A percentile compares a stretch with the other conserved stretches of the same genome.
Evolutionary conservation across 176 grass and related monocot genomes (phyloP).

Genomic region (Eragrostis curvula): DNA sequence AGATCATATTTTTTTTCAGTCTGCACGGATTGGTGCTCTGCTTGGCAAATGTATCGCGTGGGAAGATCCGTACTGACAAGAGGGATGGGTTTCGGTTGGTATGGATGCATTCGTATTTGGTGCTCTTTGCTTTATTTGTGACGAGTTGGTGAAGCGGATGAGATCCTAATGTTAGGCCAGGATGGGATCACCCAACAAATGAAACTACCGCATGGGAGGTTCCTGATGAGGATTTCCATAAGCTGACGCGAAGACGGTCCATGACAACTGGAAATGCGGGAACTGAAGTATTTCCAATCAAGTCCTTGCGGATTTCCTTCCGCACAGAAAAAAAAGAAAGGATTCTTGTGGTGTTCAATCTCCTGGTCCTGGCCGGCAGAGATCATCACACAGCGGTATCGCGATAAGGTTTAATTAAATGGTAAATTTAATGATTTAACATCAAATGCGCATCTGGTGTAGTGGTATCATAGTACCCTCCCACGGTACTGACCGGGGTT

Average conservation of each 20-base stretch:
- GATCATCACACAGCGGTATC: too few species aligned
- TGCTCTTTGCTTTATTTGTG: not conserved
- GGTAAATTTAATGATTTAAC: too few species aligned
- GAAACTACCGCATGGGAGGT: not conserved
- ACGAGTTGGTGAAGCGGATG: slow-evolving; percentile 8
- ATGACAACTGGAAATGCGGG: not conserved
- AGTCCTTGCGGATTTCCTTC: not conserved
- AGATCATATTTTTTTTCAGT: not conserved
- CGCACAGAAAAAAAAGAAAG: too few species aligned
- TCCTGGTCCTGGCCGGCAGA: too few species aligned
- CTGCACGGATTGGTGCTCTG: not conserved
- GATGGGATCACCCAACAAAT: slow-evolving; percentile 7
- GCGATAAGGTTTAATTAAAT: too few species aligned
- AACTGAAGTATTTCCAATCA: not conserved
- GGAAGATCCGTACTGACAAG: not conserved
- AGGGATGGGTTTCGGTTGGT: not conserved
- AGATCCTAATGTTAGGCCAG: slow-evolving; percentile 7
- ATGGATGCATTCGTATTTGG: not conserved
- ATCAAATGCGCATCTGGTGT: slow-evolving; percentile 98
- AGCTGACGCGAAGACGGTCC: not conserved
- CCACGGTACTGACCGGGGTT: slow-evolving; percentile 95
- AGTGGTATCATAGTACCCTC: slow-evolving; percentile 98
- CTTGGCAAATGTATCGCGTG: not conserved
- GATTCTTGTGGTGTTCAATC: too few species aligned
- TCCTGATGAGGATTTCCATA: slow-evolving; percentile 26